Conservation (phyloP, 805 yeast species). For the Wickerhamomyces sydowiorum region DNA sequence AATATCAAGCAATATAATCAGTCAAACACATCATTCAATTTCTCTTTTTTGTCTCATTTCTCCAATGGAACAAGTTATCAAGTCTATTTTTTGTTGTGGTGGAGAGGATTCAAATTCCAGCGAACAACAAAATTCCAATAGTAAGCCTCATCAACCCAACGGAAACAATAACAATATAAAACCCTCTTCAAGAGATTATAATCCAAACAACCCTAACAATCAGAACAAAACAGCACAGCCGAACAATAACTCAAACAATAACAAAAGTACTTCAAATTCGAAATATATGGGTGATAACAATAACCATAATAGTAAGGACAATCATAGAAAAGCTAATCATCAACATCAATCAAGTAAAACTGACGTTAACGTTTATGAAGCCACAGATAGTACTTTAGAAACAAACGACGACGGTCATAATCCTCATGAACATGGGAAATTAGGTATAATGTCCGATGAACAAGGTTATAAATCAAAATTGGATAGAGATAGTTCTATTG, state of each 20-base stretch:
- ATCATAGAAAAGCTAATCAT: neutral
- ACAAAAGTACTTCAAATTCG: neutral
- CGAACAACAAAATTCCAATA: constrained; percentile 10
- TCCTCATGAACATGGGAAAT: too few relatives aligned
- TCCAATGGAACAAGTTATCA: constrained; percentile 29
- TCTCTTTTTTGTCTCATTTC: neutral
- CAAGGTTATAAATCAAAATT: neutral
- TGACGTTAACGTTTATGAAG: constrained; percentile 24
- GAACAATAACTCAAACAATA: neutral
- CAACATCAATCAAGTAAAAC: constrained; percentile 8
- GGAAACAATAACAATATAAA: neutral
- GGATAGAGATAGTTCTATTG: constrained; percentile 1
- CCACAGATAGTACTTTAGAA: constrained; percentile 20
- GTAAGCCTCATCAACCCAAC: neutral
- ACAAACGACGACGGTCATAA: constrained; percentile 3
- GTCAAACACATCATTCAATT: too few relatives aligned
- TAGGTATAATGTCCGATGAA: neutral
- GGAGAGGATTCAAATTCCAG: constrained; percentile 16
- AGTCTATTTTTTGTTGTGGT: constrained; percentile 29
- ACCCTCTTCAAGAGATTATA: neutral
- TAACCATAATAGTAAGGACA: constrained; percentile 1
- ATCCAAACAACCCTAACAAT: neutral
- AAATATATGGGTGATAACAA: neutral
- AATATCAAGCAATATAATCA: constrained; percentile 1
- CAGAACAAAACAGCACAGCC: neutral